Evolutionary conservation across 1,139 yeast species (phyloP), one percentile per base, ranked within the genome.

Genomic region (Pichia sp.): DNA sequence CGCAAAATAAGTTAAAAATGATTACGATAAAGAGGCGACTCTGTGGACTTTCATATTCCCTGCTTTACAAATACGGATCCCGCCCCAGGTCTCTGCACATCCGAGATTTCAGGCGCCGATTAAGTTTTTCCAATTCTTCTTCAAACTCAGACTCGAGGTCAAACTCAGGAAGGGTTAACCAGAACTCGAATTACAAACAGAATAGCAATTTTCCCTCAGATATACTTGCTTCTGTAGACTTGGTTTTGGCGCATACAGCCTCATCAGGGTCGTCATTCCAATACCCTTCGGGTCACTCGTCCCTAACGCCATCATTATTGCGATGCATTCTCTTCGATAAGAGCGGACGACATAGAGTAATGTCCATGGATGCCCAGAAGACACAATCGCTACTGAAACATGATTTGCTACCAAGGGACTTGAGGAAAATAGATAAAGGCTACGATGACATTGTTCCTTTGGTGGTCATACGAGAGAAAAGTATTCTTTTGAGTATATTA

Each of bases 361-460:
- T 88, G 1, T 83, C 95, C 0, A 83, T 89, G 52, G 88, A 85
- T 63, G 85, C 82, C 64, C 90, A 89, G 55, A 85, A 90, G 66
- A 81, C 87, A 73, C 81, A 83, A 58, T 81, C 95, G 56, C 74
- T 95, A 15, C 78, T 82, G 56, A 84, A 87, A 58, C 90, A 89
- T 65, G 87, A 87, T 38, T 71, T 90, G 44, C 78, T 85, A 50
- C 96, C 97, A 0, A 77, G 97, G 61, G 97, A 90, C 68, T 73
- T 90, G 53, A 73, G 97, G 5, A 90, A 89, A 64, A 85, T 95
- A 54, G 99, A 93, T 70, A 86, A 95, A 7, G 89, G 96, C 0
- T 79, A 88, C 31, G 85, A 88, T 58, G 96, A 90, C 68, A 87
- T 93, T 40, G 93, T 90, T 8, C 99, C 99, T 0, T 82, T 93